Evolutionary conservation across 192 early-diverging fungal genomes (phyloP).

Genomic region (Gamsiella multidivaricata): DNA sequence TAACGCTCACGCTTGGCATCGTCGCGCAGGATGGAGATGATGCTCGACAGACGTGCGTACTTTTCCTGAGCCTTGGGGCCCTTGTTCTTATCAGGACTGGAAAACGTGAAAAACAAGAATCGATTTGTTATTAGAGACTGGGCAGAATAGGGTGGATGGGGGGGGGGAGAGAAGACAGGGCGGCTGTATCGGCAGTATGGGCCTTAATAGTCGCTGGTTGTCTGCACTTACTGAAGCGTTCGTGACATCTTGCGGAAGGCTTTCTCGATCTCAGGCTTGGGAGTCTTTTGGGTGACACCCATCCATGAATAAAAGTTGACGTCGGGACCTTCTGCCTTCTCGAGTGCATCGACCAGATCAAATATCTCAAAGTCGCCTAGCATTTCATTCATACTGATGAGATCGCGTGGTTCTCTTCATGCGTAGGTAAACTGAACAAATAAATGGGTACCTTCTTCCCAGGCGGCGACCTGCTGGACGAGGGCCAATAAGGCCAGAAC

Average conservation of each 20-base stretch:
- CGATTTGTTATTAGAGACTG: background rate
- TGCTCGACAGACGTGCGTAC: constrained; percentile 73
- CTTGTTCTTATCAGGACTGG: constrained; percentile 79
- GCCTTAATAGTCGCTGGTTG: too few relatives aligned
- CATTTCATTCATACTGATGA: constrained; percentile 11
- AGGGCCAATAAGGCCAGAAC: constrained; percentile 49
- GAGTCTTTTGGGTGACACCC: constrained; percentile 61
- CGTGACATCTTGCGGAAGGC: constrained; percentile 77
- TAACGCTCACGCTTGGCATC: constrained; percentile 73
- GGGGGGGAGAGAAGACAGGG: background rate
- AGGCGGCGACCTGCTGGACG: constrained; percentile 35
- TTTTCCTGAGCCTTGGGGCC: constrained; percentile 63
- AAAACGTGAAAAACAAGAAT: background rate
- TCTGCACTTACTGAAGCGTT: constrained; percentile 75
- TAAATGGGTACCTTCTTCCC: constrained; percentile 46
- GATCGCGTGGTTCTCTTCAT: background rate
- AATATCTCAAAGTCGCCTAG: constrained; percentile 84
- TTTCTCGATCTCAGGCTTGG: constrained; percentile 66
- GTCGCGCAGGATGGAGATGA: constrained; percentile 74
- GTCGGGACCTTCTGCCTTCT: constrained; percentile 64
- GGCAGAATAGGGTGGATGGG: background rate
- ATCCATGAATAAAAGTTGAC: constrained; percentile 77
- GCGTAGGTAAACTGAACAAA: background rate
- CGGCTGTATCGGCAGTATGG: too few relatives aligned
- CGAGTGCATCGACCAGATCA: constrained; percentile 81